Evolutionary conservation across 306 rosid genomes (phyloP).

Genomic region (Ziziphus jujuba): DNA sequence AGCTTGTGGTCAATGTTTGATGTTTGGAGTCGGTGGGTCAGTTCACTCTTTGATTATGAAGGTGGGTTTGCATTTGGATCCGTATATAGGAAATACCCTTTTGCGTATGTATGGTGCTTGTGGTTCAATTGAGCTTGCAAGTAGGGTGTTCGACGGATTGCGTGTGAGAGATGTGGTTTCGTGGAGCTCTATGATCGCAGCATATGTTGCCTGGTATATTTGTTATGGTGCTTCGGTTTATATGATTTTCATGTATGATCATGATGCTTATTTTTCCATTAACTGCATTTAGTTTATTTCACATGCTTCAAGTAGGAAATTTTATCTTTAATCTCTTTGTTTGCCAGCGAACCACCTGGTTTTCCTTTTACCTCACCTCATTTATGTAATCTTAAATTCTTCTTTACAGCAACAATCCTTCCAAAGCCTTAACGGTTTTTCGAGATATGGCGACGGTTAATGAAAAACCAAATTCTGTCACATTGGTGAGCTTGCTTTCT

Average conservation of each 20-base stretch:
- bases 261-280: background rate
- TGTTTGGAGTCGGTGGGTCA: conserved; percentile 28
- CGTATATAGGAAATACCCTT: conserved; percentile 42
- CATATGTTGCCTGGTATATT: conserved; percentile 38
- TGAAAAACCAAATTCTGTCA: conserved; percentile 47
- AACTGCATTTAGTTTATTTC: background rate
- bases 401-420: conserved; percentile 27
- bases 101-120: conserved; percentile 46
- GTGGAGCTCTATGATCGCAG: conserved; percentile 61
- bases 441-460: conserved; percentile 34
- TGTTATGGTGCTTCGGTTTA: background rate
- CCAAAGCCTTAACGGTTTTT: conserved; percentile 35
- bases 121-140: conserved; percentile 17
- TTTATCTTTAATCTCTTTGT: background rate
- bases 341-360: background rate
- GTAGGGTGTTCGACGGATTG: conserved; percentile 56
- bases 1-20: conserved; percentile 42
- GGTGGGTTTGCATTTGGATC: conserved; percentile 34
- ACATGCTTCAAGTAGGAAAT: background rate
- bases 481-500: conserved; percentile 57
- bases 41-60: conserved; percentile 45
- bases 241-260: background rate
- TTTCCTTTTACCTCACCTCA: too few species aligned
- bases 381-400: background rate
- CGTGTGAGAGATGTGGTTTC: conserved; percentile 53